Evolutionary conservation across 2,329 filamentous ascomycete genomes (phyloP), one percentile per base, ranked within the genome.

Genomic region (Ilyonectria mors-panacis): DNA sequence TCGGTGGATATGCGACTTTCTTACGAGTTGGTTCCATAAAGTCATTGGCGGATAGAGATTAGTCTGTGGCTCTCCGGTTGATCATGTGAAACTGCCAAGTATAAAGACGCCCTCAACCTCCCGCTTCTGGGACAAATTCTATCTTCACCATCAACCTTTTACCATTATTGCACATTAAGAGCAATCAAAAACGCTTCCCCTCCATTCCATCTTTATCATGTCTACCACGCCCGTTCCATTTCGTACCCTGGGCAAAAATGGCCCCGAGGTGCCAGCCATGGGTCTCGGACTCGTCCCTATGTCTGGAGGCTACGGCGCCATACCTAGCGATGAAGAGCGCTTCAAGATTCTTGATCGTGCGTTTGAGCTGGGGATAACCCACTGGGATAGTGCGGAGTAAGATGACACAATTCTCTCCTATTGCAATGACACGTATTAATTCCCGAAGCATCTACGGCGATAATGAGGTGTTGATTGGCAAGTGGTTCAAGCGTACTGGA

Each of bases 221-320:
- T n/a, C 39, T n/a, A 19, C 39, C 39, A 19, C 39, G 15, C 19
- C 21, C 35, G 15, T 33, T 15, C 28, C 53, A 23, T 13, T 39
- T 15, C 51, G 48, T n/a, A 21, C 28, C 7, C 55, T 89, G 6
- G 86, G 87, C 62, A 84, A 83, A 68, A 80, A 85, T 71, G 86
- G 86, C 30, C 86, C 85, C 0, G 67, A 81, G 28, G 82, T 89
- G 30, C 81, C 83, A 2, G 80, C 80, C 10, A 69, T 87, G 1
- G 87, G 87, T 6, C 83, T 87, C 28, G 86, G 87, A 15, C 76
- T 83, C 12, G 88, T 89, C 84, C 85, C 85, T 2, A 62, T 81
- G 1, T 69, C 67, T 13, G 35, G 26, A 12, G 54, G 21, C 42
- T 73, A 73, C 39, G 69, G 69, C 26, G 30, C 55, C 17, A 79